phyloP scores from a whole-genome alignment of 495 filamentous ascomycete genomes.

The Penicillium canariense region DNA sequence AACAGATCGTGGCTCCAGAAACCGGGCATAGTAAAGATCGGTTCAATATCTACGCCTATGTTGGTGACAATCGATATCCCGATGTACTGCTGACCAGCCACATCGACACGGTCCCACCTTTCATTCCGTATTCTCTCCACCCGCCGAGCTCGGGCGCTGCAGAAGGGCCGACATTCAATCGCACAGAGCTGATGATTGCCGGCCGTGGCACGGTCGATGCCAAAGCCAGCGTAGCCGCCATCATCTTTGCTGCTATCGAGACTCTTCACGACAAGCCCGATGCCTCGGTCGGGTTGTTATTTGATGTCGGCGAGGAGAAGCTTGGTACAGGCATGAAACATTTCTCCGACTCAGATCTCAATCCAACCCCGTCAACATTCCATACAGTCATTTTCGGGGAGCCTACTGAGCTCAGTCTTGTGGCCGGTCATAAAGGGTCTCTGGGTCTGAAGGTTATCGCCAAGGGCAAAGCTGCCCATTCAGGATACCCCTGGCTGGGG shows the following conservation, averaged over 20 bases:
- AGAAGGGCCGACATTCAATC: neutral
- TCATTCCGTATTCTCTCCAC: conserved; percentile 43
- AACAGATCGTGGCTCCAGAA: neutral
- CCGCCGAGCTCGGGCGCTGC: neutral
- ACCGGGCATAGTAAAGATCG: neutral
- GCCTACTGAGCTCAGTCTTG: conserved; percentile 80
- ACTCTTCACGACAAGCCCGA: neutral
- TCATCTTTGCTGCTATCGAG: neutral
- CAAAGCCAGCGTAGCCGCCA: neutral
- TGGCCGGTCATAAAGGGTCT: conserved; percentile 80
- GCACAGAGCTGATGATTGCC: conserved; percentile 41
- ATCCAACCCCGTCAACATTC: conserved; percentile 30
- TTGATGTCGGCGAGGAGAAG: neutral
- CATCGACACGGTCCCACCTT: conserved; percentile 57
- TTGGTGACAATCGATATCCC: conserved; percentile 2
- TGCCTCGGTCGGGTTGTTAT: neutral
- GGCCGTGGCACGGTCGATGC: conserved; percentile 58
- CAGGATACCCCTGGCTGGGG: conserved; percentile 74
- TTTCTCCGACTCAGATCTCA: conserved; percentile 10
- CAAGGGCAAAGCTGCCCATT: conserved; percentile 68
- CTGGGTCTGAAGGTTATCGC: conserved; percentile 53
- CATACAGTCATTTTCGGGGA: conserved; percentile 79
- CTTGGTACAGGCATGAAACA: neutral
- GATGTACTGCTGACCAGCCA: conserved; percentile 61
- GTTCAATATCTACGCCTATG: conserved; percentile 2